Conservation (phyloP, 2,329 filamentous ascomycete genomes). For the Cytospora chrysosperma region DNA sequence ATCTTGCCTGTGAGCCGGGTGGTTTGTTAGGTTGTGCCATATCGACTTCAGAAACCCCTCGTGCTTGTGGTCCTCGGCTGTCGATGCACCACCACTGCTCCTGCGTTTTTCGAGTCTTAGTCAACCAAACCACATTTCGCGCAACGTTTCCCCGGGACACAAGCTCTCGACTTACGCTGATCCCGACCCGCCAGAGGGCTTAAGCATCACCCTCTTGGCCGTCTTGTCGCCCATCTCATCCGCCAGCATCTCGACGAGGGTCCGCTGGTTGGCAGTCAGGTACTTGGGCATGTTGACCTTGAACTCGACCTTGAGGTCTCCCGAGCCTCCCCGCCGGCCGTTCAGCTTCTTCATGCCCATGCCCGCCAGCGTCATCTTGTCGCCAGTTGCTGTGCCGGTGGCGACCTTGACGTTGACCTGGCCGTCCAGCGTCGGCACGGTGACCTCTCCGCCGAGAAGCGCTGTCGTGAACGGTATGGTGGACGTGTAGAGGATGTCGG, state of each 20-base stretch:
- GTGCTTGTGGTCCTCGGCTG: constrained; percentile 61
- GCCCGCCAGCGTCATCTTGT: constrained; percentile 82
- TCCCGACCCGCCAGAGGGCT: constrained; percentile 17
- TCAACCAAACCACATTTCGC: constrained; percentile 9
- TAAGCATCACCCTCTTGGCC: constrained; percentile 80
- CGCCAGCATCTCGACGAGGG: constrained; percentile 90
- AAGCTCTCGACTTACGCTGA: constrained; percentile 42
- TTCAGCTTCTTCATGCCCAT: constrained; percentile 92
- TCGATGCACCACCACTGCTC: neutral
- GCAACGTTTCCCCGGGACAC: neutral
- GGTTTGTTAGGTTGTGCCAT: constrained; percentile 89
- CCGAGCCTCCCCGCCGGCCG: constrained; percentile 63
- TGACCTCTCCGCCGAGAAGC: constrained; percentile 84
- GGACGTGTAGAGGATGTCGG: constrained; percentile 90
- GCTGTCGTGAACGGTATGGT: constrained; percentile 90
- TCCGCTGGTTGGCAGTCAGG: constrained; percentile 84
- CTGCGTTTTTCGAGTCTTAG: neutral
- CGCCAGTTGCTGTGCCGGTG: constrained; percentile 89
- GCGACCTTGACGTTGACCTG: constrained; percentile 87
- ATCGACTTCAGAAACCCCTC: constrained; percentile 91
- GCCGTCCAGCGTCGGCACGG: constrained; percentile 85
- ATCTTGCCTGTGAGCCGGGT: constrained; percentile 54
- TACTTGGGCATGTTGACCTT: constrained; percentile 95
- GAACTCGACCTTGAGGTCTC: constrained; percentile 92
- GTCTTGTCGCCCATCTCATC: constrained; percentile 94